phyloP scores from a whole-genome alignment of 169 alveolate genomes.

The Eimeria tenella region DNA sequence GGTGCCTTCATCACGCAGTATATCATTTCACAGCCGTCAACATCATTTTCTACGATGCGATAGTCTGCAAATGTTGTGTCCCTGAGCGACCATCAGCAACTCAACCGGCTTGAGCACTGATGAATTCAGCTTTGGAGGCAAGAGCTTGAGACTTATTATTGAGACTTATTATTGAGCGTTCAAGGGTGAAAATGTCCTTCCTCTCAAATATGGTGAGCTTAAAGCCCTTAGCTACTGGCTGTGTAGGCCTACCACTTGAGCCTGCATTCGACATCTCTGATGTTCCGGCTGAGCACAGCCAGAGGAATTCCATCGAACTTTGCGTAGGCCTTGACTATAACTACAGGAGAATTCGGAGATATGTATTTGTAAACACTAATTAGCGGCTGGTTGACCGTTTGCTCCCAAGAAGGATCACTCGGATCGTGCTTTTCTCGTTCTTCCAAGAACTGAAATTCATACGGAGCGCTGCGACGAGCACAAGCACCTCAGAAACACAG shows the following conservation, averaged over 20 bases:
- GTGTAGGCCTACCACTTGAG: slow-evolving; percentile 35
- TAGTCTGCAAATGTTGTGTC: slow-evolving; percentile 70
- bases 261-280: slow-evolving; percentile 35
- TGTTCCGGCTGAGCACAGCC: slow-evolving; percentile 50
- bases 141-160: no score
- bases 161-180: no score
- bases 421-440: slow-evolving; percentile 57
- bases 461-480: slow-evolving; percentile 44
- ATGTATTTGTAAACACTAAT: slow-evolving; percentile 63
- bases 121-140: background rate
- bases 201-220: no score
- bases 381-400: background rate
- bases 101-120: background rate
- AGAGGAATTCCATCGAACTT: slow-evolving; percentile 61
- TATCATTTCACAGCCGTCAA: slow-evolving; percentile 75
- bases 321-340: slow-evolving; percentile 76
- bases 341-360: slow-evolving; percentile 52
- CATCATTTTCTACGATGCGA: slow-evolving; percentile 57
- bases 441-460: slow-evolving; percentile 63
- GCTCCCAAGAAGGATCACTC: slow-evolving; percentile 55
- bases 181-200: no score
- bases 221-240: background rate
- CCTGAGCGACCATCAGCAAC: background rate
- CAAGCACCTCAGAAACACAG: no score
- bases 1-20: slow-evolving; percentile 78